Conservation (phyloP, 2,329 filamentous ascomycete species). For the Trichoderma oligosporum region DNA sequence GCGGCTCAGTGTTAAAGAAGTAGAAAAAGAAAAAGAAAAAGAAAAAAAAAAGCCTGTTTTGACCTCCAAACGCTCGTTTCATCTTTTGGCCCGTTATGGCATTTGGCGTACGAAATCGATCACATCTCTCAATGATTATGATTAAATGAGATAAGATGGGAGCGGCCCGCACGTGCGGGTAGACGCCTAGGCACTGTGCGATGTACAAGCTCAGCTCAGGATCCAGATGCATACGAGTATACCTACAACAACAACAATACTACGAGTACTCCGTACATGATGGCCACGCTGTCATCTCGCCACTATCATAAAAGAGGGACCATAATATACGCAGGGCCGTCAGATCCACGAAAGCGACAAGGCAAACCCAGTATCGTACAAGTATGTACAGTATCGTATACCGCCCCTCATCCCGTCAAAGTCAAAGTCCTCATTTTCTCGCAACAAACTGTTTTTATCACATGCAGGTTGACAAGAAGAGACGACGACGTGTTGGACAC, state of each 20-base stretch:
- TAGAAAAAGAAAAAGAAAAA: too few relatives aligned
- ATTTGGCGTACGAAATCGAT: constrained; percentile 16
- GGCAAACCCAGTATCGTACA: too few relatives aligned
- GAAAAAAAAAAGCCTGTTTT: neutral
- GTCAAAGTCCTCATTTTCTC: too few relatives aligned
- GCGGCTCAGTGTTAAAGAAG: too few relatives aligned
- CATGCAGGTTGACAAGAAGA: neutral
- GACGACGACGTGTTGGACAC: constrained; percentile 2
- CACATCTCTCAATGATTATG: constrained; percentile 18
- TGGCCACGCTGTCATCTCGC: constrained; percentile 12
- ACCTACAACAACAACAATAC: too few relatives aligned
- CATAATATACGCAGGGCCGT: neutral
- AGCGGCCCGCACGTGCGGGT: constrained; percentile 19
- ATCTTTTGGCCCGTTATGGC: constrained; percentile 9
- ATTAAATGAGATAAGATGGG: constrained; percentile 16
- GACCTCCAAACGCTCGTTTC: neutral
- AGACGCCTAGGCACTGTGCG: constrained; percentile 15
- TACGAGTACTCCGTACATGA: too few relatives aligned
- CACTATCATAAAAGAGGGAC: neutral
- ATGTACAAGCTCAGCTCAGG: constrained; percentile 19
- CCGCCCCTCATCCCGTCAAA: too few relatives aligned
- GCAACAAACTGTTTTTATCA: constrained; percentile 1
- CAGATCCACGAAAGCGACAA: too few relatives aligned
- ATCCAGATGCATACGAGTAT: constrained; percentile 9
- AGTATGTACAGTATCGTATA: too few relatives aligned